Evolutionary conservation across 2,329 filamentous ascomycete species (phyloP), one percentile per base, ranked within the genome.

Genomic region (Neophaeococcomyces mojaviensis): DNA sequence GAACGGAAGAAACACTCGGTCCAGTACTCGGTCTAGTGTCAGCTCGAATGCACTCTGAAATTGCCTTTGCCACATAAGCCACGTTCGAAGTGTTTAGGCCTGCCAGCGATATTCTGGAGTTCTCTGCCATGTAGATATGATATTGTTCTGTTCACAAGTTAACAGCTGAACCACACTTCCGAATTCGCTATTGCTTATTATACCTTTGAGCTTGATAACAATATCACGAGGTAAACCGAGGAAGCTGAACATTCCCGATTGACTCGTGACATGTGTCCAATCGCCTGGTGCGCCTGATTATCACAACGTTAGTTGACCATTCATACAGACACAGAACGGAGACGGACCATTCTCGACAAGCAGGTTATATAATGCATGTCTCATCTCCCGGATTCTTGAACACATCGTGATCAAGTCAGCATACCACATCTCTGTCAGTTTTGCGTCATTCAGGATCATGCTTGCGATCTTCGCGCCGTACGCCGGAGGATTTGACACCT

Each of bases 241-340:
- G 52, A 92, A 96, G 64, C 84, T 90, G 72, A 96, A 96, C 90
- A 96, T 97, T 70, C 90, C 90, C 60, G 96, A 95, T 77, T 97
- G 90, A 59, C 95, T 86, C 39, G 89, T 92, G 64, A 97, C 94
- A 71, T 97, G 90, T 64, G 90, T 88, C 90, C 92, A 97, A n/a
- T 80, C 86, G 31, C 90, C 90, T 0, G 90, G 90, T 0, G 90
- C 95, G 45, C 79, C 78, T 44, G 94, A 75, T 60, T 83, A 79
- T n/a, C 16, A 36, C n/a, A n/a, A n/a, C n/a, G n/a, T n/a, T n/a
- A n/a, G n/a, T n/a, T n/a, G n/a, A n/a, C n/a, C n/a, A n/a, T n/a
- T n/a, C n/a, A n/a, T n/a, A n/a, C n/a, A n/a, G n/a, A n/a, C n/a
- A 8, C 18, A 10, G 34, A 8, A 16, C 18, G 34, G 9, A 16